Evolutionary conservation across 345 rosid genomes (phyloP).

Genomic region (Hypericum androsaemum): DNA sequence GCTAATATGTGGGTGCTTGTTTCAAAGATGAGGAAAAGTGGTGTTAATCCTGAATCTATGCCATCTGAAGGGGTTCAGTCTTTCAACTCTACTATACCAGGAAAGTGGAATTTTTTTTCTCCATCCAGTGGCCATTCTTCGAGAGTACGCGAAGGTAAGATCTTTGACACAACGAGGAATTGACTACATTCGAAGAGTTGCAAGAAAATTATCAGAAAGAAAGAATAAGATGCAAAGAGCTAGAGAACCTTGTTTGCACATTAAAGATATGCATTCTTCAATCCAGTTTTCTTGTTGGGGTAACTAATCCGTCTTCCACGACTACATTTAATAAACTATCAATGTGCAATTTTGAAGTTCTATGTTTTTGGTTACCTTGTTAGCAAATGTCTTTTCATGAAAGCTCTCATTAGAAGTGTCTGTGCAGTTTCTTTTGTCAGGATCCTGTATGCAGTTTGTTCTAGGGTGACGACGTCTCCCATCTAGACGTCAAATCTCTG

Average conservation of each 20-base stretch:
- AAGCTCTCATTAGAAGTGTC: too few relatives aligned
- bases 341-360: not conserved
- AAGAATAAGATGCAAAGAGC: slow-evolving; percentile 38
- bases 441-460: too few relatives aligned
- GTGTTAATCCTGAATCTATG: slow-evolving; percentile 19
- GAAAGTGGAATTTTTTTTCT: slow-evolving; percentile 19
- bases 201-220: slow-evolving; percentile 29
- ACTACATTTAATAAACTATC: not conserved
- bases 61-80: slow-evolving; percentile 11
- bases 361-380: too few relatives aligned
- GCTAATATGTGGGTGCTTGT: slow-evolving; percentile 56
- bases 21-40: slow-evolving; percentile 35
- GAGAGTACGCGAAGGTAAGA: slow-evolving; percentile 21
- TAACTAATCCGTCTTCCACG: not conserved
- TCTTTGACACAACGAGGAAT: slow-evolving; percentile 18
- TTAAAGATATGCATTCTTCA: slow-evolving; percentile 34
- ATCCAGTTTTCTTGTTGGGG: not conserved
- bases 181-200: slow-evolving; percentile 21
- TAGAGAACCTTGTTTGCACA: slow-evolving; percentile 35
- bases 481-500: slow-evolving; percentile 32
- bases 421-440: too few relatives aligned
- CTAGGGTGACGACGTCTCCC: slow-evolving; percentile 48
- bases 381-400: too few relatives aligned
- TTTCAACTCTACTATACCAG: slow-evolving; percentile 13
- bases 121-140: slow-evolving; percentile 16